Evolutionary conservation across 192 early-diverging fungal species (phyloP), one percentile per base, ranked within the genome.

Genomic region (Mycoemilia scoparia): DNA sequence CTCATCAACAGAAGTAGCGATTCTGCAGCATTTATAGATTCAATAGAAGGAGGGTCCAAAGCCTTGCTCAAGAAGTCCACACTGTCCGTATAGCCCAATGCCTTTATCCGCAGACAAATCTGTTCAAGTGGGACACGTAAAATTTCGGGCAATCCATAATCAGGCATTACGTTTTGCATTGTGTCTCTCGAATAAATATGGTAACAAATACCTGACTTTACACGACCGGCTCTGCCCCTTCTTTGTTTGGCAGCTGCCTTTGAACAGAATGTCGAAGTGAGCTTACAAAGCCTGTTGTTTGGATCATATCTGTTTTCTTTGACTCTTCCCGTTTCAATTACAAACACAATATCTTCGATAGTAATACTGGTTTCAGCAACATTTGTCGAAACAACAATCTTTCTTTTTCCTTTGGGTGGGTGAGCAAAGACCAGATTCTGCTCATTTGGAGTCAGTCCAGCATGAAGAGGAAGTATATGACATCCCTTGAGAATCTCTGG

Each of bases 381-480:
- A 35, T 90, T 91, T 7, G 88, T 91, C 0, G 92, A 67, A 1
- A 97, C 71, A 0, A 97, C 65, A 0, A 92, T 74, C 43, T 90
- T 93, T 7, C 92, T 67, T 3, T 58, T 64, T 5, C 67, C 60
- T 1, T 35, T 23, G 2, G 64, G 47, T 2, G 64, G 44, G 7
- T 29, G 40, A 7, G 18, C 24, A 24, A 66, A 66, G 18, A 66
- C 64, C 1, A 43, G 50, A 2, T 46, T 45, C 39, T 82, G 78
- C 26, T 78, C 71, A 6, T 24, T 8, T 0, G 66, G 27, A 1
- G 68, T 40, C 16, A 78, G 46, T 3, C 64, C 63, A 0, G 78
- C 59, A 45, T 82, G 78, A 21, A 82, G 51, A 0, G 78, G 69
- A 28, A 72, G 38, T 5, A 78, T 42, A 2, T 46, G 41, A 4